A percentile compares a stretch with the other conserved stretches of the same genome.
phyloP scores from a whole-genome alignment of 2,329 filamentous ascomycete genomes.

The Amesomyces nigricolor region DNA sequence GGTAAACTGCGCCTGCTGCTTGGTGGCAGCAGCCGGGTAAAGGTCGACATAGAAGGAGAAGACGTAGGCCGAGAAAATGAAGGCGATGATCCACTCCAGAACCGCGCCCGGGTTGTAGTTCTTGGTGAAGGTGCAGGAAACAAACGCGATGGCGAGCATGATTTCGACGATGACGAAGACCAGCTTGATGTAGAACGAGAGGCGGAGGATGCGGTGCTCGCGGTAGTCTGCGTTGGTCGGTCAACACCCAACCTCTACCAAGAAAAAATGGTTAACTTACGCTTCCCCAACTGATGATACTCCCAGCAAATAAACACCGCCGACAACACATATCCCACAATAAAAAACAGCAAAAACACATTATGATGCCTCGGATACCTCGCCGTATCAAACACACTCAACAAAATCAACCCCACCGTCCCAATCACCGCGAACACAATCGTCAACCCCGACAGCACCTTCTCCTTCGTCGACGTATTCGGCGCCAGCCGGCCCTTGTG shows the following conservation, averaged over 20 bases:
- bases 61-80: slow-evolving; percentile 84
- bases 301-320: slow-evolving; percentile 87
- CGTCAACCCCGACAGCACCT: slow-evolving; percentile 53
- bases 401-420: slow-evolving; percentile 71
- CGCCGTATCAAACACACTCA: slow-evolving; percentile 82
- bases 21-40: slow-evolving; percentile 64
- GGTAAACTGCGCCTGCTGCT: slow-evolving; percentile 10
- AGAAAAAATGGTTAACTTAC: slow-evolving; percentile 39
- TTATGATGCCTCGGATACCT: slow-evolving; percentile 63
- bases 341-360: slow-evolving; percentile 75
- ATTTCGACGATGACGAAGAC: slow-evolving; percentile 77
- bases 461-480: slow-evolving; percentile 61
- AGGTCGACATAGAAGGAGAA: slow-evolving; percentile 85
- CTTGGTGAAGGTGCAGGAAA: slow-evolving; percentile 43
- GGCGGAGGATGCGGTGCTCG: slow-evolving; percentile 64
- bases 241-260: no score
- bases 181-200: slow-evolving; percentile 85
- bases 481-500: slow-evolving; percentile 72
- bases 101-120: slow-evolving; percentile 65
- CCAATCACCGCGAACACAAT: slow-evolving; percentile 69
- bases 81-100: slow-evolving; percentile 72
- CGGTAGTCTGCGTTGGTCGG: slow-evolving; percentile 53
- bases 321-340: slow-evolving; percentile 76
- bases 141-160: slow-evolving; percentile 67
- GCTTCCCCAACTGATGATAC: slow-evolving; percentile 77